A percentile compares a stretch with the other conserved stretches of the same genome.
These are phyloP conservation scores for Guadua angustifolia DNA, from an alignment of 176 grass and related monocot genomes.

Conservation along the genomic window DNA sequence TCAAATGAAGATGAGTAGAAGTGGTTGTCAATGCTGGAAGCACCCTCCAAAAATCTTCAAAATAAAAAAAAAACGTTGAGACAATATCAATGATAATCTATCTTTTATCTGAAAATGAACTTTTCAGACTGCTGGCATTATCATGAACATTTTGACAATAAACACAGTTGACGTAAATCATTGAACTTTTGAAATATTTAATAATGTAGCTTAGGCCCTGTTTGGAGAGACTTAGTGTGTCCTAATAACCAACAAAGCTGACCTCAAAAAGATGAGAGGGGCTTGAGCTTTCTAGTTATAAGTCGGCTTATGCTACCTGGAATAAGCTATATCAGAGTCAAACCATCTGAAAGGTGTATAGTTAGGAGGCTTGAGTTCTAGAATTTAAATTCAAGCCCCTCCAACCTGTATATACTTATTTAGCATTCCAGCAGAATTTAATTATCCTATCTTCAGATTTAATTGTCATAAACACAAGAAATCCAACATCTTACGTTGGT, in stretches of 20 bases:
- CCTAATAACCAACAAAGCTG: background rate
- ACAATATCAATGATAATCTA: background rate
- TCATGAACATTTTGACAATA: constrained; percentile 30
- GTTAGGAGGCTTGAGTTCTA: too few relatives aligned
- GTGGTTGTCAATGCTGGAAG: constrained; percentile 83
- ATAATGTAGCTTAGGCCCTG: background rate
- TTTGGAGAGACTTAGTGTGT: background rate
- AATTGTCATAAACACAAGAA: too few relatives aligned
- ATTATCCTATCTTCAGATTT: too few relatives aligned
- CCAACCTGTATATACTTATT: too few relatives aligned
- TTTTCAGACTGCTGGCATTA: constrained; percentile 10
- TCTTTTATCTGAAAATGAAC: background rate
- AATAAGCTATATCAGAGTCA: background rate
- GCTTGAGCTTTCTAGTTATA: constrained; percentile 1
- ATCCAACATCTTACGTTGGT: too few relatives aligned
- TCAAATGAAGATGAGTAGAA: constrained; percentile 78
- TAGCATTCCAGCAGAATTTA: too few relatives aligned
- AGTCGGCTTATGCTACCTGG: constrained; percentile 1
- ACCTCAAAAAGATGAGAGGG: background rate
- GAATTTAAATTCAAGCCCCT: too few relatives aligned
- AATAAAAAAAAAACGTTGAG: constrained; percentile 31
- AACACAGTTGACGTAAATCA: constrained; percentile 10
- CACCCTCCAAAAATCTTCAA: constrained; percentile 97
- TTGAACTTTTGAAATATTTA: background rate
- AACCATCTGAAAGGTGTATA: too few relatives aligned